These are phyloP conservation scores for Exophiala aquamarina DNA, from an alignment of 2,329 filamentous ascomycete species.

Conservation along the genomic window DNA sequence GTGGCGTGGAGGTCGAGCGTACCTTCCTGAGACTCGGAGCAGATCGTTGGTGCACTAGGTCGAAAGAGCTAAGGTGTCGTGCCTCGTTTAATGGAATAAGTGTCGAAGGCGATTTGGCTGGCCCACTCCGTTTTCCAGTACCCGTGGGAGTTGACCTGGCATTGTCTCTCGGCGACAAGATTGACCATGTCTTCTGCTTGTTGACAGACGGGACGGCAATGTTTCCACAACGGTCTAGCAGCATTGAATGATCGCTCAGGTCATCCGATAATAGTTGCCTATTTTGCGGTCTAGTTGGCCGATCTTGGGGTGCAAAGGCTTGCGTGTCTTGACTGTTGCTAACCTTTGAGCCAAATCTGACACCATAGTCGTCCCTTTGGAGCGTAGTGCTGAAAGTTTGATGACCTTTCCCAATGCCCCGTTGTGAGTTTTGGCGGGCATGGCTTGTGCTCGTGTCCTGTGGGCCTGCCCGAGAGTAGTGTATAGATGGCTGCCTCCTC, in stretches of 20 bases:
- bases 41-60: background rate
- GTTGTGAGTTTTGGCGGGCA: background rate
- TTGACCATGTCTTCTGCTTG: background rate
- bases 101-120: background rate
- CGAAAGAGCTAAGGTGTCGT: background rate
- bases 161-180: background rate
- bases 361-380: background rate
- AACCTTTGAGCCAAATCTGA: no score
- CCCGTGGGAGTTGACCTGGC: background rate
- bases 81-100: background rate
- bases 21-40: background rate
- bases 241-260: background rate
- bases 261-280: background rate
- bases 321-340: no score
- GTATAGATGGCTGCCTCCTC: background rate
- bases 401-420: background rate
- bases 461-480: background rate
- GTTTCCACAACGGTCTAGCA: background rate
- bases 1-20: background rate
- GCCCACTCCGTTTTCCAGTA: background rate
- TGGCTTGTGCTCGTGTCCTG: background rate
- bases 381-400: background rate
- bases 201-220: background rate
- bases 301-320: no score
- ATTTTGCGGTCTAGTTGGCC: background rate